phyloP scores from a whole-genome alignment of 371 early-diverging fungal species.

The Rhizopus delemar region DNA sequence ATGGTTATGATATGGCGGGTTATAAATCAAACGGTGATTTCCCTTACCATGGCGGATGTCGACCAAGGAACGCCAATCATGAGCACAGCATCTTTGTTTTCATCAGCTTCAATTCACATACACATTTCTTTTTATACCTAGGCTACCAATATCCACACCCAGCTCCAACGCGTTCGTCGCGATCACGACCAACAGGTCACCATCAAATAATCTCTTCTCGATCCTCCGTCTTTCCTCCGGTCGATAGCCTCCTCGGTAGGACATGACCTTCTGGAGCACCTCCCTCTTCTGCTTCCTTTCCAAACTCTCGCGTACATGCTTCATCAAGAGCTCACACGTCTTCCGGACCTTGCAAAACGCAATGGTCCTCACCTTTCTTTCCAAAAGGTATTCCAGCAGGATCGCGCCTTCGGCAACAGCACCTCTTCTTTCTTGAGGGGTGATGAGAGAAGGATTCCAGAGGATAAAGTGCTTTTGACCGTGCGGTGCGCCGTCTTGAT shows the following conservation, averaged over 20 bases:
- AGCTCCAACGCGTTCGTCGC: conserved; percentile 74
- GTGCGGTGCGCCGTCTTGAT: conserved; percentile 49
- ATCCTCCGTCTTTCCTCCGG: conserved; percentile 57
- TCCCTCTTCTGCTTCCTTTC: conserved; percentile 24
- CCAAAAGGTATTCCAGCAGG: conserved; percentile 41
- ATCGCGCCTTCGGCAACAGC: conserved; percentile 36
- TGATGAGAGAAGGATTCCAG: conserved; percentile 41
- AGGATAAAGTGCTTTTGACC: conserved; percentile 43
- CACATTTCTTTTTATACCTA: conserved; percentile 33
- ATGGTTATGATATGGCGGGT: neutral
- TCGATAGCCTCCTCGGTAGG: conserved; percentile 69
- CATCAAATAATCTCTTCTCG: conserved; percentile 58
- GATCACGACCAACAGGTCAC: conserved; percentile 55
- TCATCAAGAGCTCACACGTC: conserved; percentile 49
- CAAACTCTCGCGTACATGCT: conserved; percentile 42
- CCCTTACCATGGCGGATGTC: conserved; percentile 41
- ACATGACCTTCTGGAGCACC: conserved; percentile 41
- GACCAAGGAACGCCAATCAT: conserved; percentile 66
- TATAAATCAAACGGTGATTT: neutral
- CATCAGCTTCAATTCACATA: neutral
- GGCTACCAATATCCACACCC: conserved; percentile 69
- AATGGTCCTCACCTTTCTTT: conserved; percentile 43
- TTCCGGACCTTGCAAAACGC: conserved; percentile 58
- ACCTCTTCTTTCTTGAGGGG: conserved; percentile 24
- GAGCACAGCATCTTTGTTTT: conserved; percentile 52